Evolutionary conservation across 805 yeast species (phyloP), one percentile per base, ranked within the genome.

Genomic region (Starmerella ratchasimensis): DNA sequence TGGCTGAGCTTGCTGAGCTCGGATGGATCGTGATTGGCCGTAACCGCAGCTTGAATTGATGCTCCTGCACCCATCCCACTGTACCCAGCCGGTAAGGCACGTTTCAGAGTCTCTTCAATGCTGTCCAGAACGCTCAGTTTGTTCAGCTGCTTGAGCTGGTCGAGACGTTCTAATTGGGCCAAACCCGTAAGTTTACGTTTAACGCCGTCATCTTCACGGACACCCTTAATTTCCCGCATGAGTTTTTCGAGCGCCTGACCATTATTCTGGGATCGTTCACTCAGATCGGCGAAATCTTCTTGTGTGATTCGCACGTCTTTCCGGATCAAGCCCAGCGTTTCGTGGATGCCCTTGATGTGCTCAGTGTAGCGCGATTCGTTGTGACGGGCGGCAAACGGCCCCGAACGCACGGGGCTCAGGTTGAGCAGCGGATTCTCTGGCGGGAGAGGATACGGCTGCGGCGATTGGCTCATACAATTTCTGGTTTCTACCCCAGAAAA

Each of bases 351-450:
- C 11, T 46, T 48, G 13, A 48, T 49, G 30, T 44, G 55, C 44
- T 43, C 47, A 5, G 28, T 17, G 29, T 29, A 34, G 8, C 38
- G 33, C 10, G 40, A 24, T 16, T 42, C 51, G 28, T 39, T 43
- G 15, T 41, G 31, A 11, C 51, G 36, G 10, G 46, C 38, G 4
- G 50, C 50, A 31, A 50, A 48, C 3, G 52, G 46, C 2, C 47
- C 48, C n/a, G 46, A 33, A 3, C 52, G 45, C 6, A 48, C 52
- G 6, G 49, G 49, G 5, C 49, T 40, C 20, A 47, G 47, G 11
- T 45, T 42, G 11, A 37, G 26, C n/a, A n/a, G 38, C 5, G 62
- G 53, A 48, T 61, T 56, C 26, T 61, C 65, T 4, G 68, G 65
- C 2, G 61, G 59, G 3, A 59, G 40, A 14, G 49, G 49, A 21